Evolutionary conservation across 2,329 filamentous ascomycete genomes (phyloP), one percentile per base, ranked within the genome.

Genomic region (Verticillium nonalfalfae): DNA sequence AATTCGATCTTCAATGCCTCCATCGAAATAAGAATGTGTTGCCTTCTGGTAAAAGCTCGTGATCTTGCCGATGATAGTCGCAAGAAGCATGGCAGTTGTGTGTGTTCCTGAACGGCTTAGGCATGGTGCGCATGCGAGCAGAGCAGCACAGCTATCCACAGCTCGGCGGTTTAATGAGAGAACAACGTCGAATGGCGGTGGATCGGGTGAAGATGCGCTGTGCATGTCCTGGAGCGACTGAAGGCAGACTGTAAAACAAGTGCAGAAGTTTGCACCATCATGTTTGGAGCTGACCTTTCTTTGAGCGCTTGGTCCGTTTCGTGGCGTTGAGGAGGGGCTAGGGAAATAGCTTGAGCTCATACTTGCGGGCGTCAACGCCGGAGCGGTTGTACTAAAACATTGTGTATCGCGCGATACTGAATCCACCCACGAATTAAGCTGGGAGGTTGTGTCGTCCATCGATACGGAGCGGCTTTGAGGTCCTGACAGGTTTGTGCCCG

Each of bases 21-120:
- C 64, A 45, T 76, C 76, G 61, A 77, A 78, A 61, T 77, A 75
- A 3, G 72, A 69, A 57, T 75, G 70, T 10, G 73, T 75, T 2
- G 76, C 78, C 18, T 72, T 73, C 61, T 75, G 77, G 68, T 82
- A 82, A 59, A 80, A 75, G 1, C 74, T 76, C 1, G 78, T 76
- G 56, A 81, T 77, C 66, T 81, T 79, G 57, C 76, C 76, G 18
- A 83, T 76, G 21, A 82, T 72, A 0, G 79, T 81, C 0, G 77
- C 78, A n/a, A 82, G 72, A 0, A 83, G 73, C 79, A 81, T 82
- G 5, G 76, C 75, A 0, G 76, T 73, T 1, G 79, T 80, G 57
- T 79, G 76, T 3, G 73, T 76, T 1, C 75, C 77, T 1, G 75
- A 75, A 13, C 73, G 72, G 60, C 71, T 75, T 71, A 81, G 77